Evolutionary conservation across 2,329 filamentous ascomycete genomes (phyloP).

Genomic region (Cordyceps sp.): DNA sequence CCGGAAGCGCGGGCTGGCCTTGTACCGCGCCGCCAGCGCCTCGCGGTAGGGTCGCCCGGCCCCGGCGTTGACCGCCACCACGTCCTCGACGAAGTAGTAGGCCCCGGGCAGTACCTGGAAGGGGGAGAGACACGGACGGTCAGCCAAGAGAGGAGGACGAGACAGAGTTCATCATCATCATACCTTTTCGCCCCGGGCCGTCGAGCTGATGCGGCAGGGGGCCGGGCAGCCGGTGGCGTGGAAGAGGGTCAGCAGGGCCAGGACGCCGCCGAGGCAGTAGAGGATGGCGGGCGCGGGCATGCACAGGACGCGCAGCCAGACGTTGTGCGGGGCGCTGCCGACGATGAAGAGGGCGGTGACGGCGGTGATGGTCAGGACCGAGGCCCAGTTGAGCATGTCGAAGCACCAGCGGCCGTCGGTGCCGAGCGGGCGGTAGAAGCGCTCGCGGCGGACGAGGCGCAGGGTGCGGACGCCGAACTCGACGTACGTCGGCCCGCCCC

Average conservation of each 20-base stretch:
- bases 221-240: conserved; percentile 24
- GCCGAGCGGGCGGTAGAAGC: conserved; percentile 32
- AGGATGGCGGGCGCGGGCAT: conserved; percentile 35
- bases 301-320: conserved; percentile 30
- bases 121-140: no score
- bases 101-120: conserved; percentile 42
- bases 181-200: conserved; percentile 33
- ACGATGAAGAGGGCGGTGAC: conserved; percentile 34
- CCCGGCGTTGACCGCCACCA: conserved; percentile 48
- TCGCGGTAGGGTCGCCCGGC: conserved; percentile 28
- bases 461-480: conserved; percentile 32
- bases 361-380: conserved; percentile 27
- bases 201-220: conserved; percentile 47
- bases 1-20: conserved; percentile 22
- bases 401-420: conserved; percentile 28
- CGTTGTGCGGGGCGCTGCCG: conserved; percentile 30
- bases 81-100: conserved; percentile 51
- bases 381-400: conserved; percentile 29
- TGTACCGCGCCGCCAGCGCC: conserved; percentile 22
- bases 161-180: no score
- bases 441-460: conserved; percentile 29
- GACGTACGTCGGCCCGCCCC: conserved; percentile 36
- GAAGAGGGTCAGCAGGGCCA: conserved; percentile 19
- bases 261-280: conserved; percentile 25
- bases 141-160: no score